These are phyloP conservation scores for Dictyostelium firmibasis DNA, from an alignment of 78 protist genomes.

Conservation along the genomic window DNA sequence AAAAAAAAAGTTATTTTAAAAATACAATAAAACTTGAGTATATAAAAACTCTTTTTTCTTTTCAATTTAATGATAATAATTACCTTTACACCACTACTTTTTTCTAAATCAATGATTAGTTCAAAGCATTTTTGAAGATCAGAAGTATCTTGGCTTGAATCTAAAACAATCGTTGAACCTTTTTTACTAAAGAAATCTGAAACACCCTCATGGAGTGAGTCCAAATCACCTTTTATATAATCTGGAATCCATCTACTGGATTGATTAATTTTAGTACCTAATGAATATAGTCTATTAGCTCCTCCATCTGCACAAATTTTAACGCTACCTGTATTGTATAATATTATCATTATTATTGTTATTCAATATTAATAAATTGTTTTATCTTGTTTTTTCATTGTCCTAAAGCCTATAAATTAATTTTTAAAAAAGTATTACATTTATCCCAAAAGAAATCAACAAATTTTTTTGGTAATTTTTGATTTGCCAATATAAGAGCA, in stretches of 20 bases:
- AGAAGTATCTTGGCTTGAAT: conserved; percentile 44
- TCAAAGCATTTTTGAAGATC: conserved; percentile 60
- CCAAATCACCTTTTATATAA: conserved; percentile 67
- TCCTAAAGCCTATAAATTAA: too few species aligned
- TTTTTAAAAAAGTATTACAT: not conserved
- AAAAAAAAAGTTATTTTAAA: not conserved
- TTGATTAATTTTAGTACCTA: not conserved
- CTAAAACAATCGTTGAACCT: conserved; percentile 26
- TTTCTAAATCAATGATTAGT: conserved; percentile 7
- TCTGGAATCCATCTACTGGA: conserved; percentile 33
- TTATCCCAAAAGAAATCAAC: conserved; percentile 1
- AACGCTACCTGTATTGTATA: conserved; percentile 2
- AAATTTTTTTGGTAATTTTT: not conserved
- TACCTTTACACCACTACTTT: conserved; percentile 10
- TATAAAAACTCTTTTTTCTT: too few species aligned
- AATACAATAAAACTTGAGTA: not conserved
- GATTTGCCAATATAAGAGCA: not conserved
- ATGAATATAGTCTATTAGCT: conserved; percentile 40
- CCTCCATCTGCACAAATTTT: conserved; percentile 76
- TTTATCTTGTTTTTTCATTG: too few species aligned
- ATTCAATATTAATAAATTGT: too few species aligned
- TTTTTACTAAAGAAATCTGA: conserved; percentile 23
- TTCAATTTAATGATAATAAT: not conserved
- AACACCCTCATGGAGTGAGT: conserved; percentile 19
- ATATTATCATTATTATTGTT: too few species aligned